Evolutionary conservation across 805 yeast genomes (phyloP), one percentile per base, ranked within the genome.

Genomic region (Brettanomyces bruxellensis): DNA sequence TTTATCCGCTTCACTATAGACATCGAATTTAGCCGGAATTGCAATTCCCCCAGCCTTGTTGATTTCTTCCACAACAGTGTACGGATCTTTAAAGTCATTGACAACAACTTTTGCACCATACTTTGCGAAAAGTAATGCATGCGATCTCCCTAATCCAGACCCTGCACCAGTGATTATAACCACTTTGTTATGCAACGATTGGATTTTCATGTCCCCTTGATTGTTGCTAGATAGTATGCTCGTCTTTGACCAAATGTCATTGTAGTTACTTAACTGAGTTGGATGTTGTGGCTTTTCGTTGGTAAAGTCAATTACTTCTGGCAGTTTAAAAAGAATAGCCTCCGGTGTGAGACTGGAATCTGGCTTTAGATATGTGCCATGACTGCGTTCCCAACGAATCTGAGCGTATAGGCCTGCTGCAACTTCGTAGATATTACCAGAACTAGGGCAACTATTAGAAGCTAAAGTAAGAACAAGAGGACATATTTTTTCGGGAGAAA

Each of bases 81-180:
- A 65, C 3, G 97, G 89, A 61, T 87, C 83, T 55, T 69, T 75
- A 52, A 91, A 81, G 64, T 91, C 98, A 63, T 93, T 91, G 35
- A 91, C 93, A 39, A 93, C 95, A 50, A 91, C 93, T 68, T 83
- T 88, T 25, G 97, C 97, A 50, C 98, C 99, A 57, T 86, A 86
- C 64, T 77, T 83, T 47, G 95, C 97, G 61, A 85, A 83, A 62
- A 78, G 74, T 44, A 79, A 67, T 3, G 98, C 95, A 68, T 91
- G 95, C 48, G 89, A 85, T 62, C 83, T 81, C 51, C 99, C 99
- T 56, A 91, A 75, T 41, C 99, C 99, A 43, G 86, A 82, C 51
- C 96, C 97, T 38, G 96, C 90, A 52, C 99, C 99, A 14, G 98
- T 91, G 47, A 91, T 79, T 48, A 91, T 76, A 34, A 88, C 96